Base-by-base conservation (phyloP, 768 basidiomycete species). In the Heimioporus sp. region DNA sequence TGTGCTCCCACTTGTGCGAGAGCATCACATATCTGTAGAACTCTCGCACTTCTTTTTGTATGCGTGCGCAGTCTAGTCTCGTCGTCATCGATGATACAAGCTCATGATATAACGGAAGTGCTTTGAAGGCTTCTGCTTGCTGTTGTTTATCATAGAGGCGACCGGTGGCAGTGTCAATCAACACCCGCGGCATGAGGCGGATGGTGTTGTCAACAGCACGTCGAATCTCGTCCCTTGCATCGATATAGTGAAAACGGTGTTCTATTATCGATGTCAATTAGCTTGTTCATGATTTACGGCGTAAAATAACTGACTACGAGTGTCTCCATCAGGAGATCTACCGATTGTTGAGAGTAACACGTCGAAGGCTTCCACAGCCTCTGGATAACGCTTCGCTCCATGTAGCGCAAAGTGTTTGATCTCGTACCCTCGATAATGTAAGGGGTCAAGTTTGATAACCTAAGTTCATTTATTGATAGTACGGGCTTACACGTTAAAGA, bases 161-260 rank as follows among this genome's bases (percentile, higher is more conserved):
- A 15, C 52, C 46, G 16, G 46, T 52, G 11, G 20, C 17, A 5
- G 46, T 52, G 31, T 48, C 32, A 15, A 48, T 43, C 15, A 52
- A 41, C 13, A 48, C 19, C 2, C 24, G 51, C 12, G 46, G 52
- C 41, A 37, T 31, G 20, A 31, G 9, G 1, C 10, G 21, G 21
- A 47, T 20, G 3, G 45, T 28, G 5, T 16, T 15, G 11, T 31
- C 6, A n/a, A 51, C 15, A n/a, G 21, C n/a, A 0, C 5, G 16
- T 34, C 43, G 36, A 19, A 52, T 43, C 8, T 11, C 2, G 19
- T 9, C 8, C 7, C 36, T 43, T 0, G 43, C 21, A 19, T 56
- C 42, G 36, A 20, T 1, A 12, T 53, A 56, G 2, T 15, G 28
- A 15, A 4, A 6, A 38, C 8, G 10, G 87, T 17, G 37, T 16